phyloP scores from a whole-genome alignment of 257 asterid species.

The Penstemon newberryi region DNA sequence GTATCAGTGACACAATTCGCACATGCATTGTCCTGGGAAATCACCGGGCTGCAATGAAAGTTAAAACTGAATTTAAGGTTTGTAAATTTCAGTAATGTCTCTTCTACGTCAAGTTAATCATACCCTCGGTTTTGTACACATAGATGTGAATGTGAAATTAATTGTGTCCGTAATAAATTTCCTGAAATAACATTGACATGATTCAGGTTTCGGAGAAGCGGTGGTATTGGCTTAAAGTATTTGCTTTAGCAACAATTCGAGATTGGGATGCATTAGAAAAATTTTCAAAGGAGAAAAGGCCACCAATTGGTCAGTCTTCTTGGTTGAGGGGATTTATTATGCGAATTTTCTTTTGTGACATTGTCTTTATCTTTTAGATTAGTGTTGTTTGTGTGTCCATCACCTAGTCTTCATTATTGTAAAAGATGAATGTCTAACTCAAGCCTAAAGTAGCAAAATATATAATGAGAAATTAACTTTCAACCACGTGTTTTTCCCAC shows the following conservation, averaged over 20 bases:
- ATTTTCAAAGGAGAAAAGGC: constrained; percentile 86
- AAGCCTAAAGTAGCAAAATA: neutral
- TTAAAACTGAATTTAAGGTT: constrained; percentile 88
- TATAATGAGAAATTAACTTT: constrained; percentile 12
- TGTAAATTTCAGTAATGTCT: constrained; percentile 21
- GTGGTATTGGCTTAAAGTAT: constrained; percentile 98
- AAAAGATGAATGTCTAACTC: constrained; percentile 9
- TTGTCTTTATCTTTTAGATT: constrained; percentile 15
- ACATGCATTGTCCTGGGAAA: constrained; percentile 91
- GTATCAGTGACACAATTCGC: constrained; percentile 94
- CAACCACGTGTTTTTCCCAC: neutral
- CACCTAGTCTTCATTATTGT: neutral
- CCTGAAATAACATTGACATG: constrained; percentile 27
- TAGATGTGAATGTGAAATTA: neutral
- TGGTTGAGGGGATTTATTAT: constrained; percentile 10
- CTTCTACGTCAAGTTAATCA: constrained; percentile 17
- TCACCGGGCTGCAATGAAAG: constrained; percentile 78
- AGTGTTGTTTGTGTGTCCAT: constrained; percentile 1
- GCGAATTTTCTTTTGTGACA: constrained; percentile 5
- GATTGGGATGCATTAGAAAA: constrained; percentile 93
- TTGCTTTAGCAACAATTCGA: constrained; percentile 88
- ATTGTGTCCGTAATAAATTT: neutral
- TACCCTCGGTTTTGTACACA: neutral
- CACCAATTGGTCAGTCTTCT: constrained; percentile 71
- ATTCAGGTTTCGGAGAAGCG: constrained; percentile 91